These are phyloP conservation scores for Escallonia herrerae DNA, from an alignment of 129 eudicot genomes.

Conservation along the genomic window DNA sequence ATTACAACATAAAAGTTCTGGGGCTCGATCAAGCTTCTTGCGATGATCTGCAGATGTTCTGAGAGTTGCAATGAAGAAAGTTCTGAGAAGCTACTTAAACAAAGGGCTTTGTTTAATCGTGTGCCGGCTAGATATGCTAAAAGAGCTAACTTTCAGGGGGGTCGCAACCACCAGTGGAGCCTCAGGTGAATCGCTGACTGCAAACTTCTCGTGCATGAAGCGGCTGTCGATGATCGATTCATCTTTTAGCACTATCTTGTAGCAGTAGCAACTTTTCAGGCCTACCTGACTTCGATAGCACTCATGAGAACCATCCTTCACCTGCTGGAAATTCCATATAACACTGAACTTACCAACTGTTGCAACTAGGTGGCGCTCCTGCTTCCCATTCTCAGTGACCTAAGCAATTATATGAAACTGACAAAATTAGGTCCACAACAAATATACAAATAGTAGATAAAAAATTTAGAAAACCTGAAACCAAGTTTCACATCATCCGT, in stretches of 20 bases:
- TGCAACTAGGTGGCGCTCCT: conserved; percentile 90
- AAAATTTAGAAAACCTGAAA: too few species aligned
- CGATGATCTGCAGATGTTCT: conserved; percentile 18
- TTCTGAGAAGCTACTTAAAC: not conserved
- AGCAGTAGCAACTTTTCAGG: conserved; percentile 90
- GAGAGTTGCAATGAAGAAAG: not conserved
- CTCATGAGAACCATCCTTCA: conserved; percentile 83
- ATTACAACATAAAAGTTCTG: conserved; percentile 22
- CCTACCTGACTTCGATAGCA: conserved; percentile 82
- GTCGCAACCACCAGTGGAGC: conserved; percentile 98
- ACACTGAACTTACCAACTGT: conserved; percentile 92
- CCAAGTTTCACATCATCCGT: too few species aligned
- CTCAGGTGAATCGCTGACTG: conserved; percentile 87
- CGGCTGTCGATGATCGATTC: conserved; percentile 92
- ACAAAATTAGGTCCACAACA: not conserved
- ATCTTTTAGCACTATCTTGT: conserved; percentile 77
- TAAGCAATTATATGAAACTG: conserved; percentile 8
- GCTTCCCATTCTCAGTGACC: conserved; percentile 92
- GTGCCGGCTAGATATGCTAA: conserved; percentile 82
- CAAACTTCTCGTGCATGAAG: conserved; percentile 95
- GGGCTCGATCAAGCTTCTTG: conserved; percentile 29
- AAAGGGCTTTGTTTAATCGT: conserved; percentile 23
- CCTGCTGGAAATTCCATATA: conserved; percentile 93
- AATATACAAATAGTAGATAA: not conserved
- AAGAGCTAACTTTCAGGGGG: conserved; percentile 85